Conservation (phyloP, 495 filamentous ascomycete genomes). For the Podospora didyma region DNA sequence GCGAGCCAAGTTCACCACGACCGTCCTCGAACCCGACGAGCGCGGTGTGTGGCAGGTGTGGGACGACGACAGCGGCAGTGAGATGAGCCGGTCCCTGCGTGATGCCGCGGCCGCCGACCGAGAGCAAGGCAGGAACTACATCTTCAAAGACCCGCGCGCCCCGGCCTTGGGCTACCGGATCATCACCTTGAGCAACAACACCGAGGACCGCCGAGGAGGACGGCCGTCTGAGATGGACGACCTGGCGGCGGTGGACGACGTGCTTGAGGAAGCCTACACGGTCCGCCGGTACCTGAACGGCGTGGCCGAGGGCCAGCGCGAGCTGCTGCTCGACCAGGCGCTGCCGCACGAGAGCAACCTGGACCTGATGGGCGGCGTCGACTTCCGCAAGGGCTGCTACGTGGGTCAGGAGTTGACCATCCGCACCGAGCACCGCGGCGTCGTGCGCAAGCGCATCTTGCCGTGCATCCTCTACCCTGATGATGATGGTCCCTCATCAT, state of each 20-base stretch:
- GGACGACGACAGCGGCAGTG: constrained; percentile 26
- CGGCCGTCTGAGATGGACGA: constrained; percentile 25
- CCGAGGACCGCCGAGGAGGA: too few relatives aligned
- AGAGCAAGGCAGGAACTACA: too few relatives aligned
- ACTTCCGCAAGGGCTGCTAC: constrained; percentile 96
- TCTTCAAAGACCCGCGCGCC: constrained; percentile 58
- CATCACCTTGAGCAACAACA: constrained; percentile 6
- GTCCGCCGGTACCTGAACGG: constrained; percentile 73
- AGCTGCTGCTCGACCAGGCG: constrained; percentile 64
- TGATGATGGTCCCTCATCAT: too few relatives aligned
- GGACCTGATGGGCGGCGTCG: constrained; percentile 75
- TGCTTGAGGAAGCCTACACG: constrained; percentile 43
- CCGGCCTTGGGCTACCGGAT: constrained; percentile 59
- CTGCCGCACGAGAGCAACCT: constrained; percentile 82
- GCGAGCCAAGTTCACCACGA: constrained; percentile 68
- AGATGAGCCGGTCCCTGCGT: too few relatives aligned
- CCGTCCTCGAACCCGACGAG: constrained; percentile 59
- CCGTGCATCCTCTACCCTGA: constrained; percentile 69
- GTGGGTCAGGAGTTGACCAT: constrained; percentile 96
- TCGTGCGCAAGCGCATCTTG: constrained; percentile 86
- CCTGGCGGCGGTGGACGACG: constrained; percentile 6
- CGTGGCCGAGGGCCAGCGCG: constrained; percentile 76
- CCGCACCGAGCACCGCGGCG: constrained; percentile 86
- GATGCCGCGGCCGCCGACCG: too few relatives aligned
- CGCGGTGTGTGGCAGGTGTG: constrained; percentile 64